These are phyloP conservation scores for Daucus carota DNA, from an alignment of 129 eudicot species.

Conservation along the genomic window DNA sequence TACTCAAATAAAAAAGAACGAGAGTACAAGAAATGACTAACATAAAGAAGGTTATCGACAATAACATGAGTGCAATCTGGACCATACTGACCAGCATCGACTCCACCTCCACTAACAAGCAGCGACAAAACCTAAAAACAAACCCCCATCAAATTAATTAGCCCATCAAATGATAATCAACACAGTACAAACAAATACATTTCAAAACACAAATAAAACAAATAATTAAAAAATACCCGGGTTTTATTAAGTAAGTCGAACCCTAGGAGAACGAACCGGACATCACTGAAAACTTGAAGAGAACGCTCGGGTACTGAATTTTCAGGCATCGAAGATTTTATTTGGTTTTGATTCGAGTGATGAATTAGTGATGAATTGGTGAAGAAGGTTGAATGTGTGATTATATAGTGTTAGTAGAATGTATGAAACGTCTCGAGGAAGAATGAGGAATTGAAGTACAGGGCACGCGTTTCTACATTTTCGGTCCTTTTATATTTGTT, in stretches of 20 bases:
- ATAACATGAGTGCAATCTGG: slow-evolving; percentile 84
- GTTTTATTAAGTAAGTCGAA: slow-evolving; percentile 38
- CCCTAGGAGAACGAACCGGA: slow-evolving; percentile 58
- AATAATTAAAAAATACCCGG: too few relatives aligned
- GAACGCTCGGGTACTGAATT: slow-evolving; percentile 17
- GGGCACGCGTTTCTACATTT: too few relatives aligned
- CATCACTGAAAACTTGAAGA: slow-evolving; percentile 38
- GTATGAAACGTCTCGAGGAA: too few relatives aligned
- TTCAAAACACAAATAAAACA: too few relatives aligned
- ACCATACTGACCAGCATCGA: slow-evolving; percentile 52
- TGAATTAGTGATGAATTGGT: too few relatives aligned
- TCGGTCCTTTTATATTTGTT: too few relatives aligned
- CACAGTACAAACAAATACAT: background rate
- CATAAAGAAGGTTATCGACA: slow-evolving; percentile 53
- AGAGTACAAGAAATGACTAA: slow-evolving; percentile 15
- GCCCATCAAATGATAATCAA: too few relatives aligned
- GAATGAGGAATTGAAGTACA: too few relatives aligned
- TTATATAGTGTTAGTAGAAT: too few relatives aligned
- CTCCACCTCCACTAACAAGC: slow-evolving; percentile 66
- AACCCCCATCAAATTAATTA: background rate
- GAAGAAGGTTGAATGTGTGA: too few relatives aligned
- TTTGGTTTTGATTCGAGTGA: too few relatives aligned
- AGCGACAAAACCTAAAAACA: slow-evolving; percentile 42
- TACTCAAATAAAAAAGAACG: background rate
- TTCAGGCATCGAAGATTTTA: slow-evolving; percentile 6